phyloP scores from a whole-genome alignment of 1,284 basidiomycete genomes.

The Apiotrichum siamense region DNA sequence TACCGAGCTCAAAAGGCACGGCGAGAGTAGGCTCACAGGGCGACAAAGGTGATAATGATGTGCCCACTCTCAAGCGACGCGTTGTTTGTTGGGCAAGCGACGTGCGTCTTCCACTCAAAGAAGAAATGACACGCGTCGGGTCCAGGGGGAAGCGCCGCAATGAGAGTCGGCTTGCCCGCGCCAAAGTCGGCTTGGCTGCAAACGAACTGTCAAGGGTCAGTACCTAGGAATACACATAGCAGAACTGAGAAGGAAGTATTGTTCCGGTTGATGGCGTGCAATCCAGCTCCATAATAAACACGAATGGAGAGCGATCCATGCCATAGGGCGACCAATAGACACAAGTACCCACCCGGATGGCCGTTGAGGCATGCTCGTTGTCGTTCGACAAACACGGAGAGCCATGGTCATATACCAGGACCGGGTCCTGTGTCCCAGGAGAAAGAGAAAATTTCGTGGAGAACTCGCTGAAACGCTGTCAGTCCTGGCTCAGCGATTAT shows the following conservation, averaged over 20 bases:
- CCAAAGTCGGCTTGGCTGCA: conserved; percentile 38
- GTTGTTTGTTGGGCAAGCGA: conserved; percentile 42
- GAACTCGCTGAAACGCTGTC: conserved; percentile 13
- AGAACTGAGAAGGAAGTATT: too few species aligned
- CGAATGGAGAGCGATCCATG: too few species aligned
- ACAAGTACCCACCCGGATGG: conserved; percentile 35
- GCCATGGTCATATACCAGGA: conserved; percentile 36
- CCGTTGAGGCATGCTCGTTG: conserved; percentile 30
- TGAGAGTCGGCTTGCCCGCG: conserved; percentile 35
- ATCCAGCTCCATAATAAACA: too few species aligned
- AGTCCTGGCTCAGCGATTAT: too few species aligned
- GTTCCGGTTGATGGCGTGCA: too few species aligned
- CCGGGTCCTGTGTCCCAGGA: conserved; percentile 34
- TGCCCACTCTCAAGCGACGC: conserved; percentile 29
- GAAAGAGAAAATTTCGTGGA: conserved; percentile 32
- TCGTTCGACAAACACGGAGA: conserved; percentile 35
- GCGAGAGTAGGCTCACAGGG: conserved; percentile 33
- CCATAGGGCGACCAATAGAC: too few species aligned
- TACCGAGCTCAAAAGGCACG: too few species aligned
- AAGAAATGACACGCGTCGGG: conserved; percentile 42
- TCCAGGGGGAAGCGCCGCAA: conserved; percentile 39
- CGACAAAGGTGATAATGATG: conserved; percentile 30
- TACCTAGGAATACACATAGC: too few species aligned
- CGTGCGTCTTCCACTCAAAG: conserved; percentile 47
- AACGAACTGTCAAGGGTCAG: conserved; percentile 32